Evolutionary conservation across 2,329 filamentous ascomycete species (phyloP), one percentile per base, ranked within the genome.

Genomic region (Clarireedia homoeocarpa): DNA sequence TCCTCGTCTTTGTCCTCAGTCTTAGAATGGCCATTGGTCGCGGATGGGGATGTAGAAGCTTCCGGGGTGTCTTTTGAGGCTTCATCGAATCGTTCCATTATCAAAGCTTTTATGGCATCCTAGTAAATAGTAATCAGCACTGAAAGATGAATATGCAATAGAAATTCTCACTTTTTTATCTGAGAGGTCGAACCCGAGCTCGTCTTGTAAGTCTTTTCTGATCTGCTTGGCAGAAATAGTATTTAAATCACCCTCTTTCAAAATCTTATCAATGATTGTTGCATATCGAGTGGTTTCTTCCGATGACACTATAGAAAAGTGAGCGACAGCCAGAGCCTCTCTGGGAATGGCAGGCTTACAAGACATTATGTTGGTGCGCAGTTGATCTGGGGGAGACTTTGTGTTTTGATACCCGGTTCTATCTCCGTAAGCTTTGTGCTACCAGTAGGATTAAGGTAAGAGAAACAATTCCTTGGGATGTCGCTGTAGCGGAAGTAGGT

Each of bases 11-110:
- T 61, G 38, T 55, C 38, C 15, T 55, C 23, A 15, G 38, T 38
- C 10, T 54, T 48, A 24, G 34, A n/a, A 26, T 54, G 39, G 27
- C 56, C 51, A 40, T 58, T 58, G 6, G 51, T 55, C 2, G 26
- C 20, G 17, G 56, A 36, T 23, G 56, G 49, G 15, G 51, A 30
- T 14, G 50, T 27, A 20, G 53, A 48, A 30, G 56, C 36, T 24
- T 53, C 55, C 17, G 55, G 36, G 20, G 61, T 55, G 10, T 55
- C 53, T 48, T 56, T 59, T 14, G 51, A 53, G 58, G 71, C 70
- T 58, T 76, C 71, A 65, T 82, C 78, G 65, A 83, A 83, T 46
- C 80, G 74, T 62, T 78, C 73, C 69, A 76, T 74, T 52, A 83
- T 82, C 42, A 83, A 70, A 42, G 71, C 68, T 65, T 80, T 78